Base-by-base conservation (phyloP, 2,329 filamentous ascomycete species). In the Aspergillus sclerotialis region DNA sequence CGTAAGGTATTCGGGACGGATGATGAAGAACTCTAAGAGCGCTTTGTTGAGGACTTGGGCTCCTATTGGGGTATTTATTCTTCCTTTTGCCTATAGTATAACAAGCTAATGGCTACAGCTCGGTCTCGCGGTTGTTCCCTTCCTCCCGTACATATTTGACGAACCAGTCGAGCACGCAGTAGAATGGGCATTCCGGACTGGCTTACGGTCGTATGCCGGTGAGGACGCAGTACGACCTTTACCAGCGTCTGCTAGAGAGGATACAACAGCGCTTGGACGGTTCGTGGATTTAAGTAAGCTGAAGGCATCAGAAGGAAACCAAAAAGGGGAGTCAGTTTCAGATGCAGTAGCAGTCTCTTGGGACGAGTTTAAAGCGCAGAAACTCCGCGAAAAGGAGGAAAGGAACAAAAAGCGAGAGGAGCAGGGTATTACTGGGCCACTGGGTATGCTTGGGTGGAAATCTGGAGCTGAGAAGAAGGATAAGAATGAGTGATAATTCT, bases 131-230 rank as follows among this genome's bases (percentile, higher is more conserved):
- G 71, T 86, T 7, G 88, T 95, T 7, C 90, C 89, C 1, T 84
- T 89, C 59, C 61, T 95, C 37, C 90, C 89, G 0, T 80, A 73
- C 38, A 64, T 94, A 36, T 95, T 95, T 49, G 89, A 98, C 53
- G 75, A 94, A 59, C 90, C 92, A 1, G 87, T 98, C 5, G 92
- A 96, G 64, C 75, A 87, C 43, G 87, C 84, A 0, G 86, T 94
- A 0, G 89, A 96, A 55, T 95, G 82, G 82, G 60, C 75, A 3
- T 96, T 96, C 67, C 84, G 94, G 52, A 84, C 80, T 49, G 84
- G 75, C 0, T 92, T 95, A 55, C 75, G 80, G 54, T 58, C 75
- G 1, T 74, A 87, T 37, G 88, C 85, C 3, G 89, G 77, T 0
- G 69, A 73, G 32, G 63, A 68, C 29, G 76, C 76, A 11, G 75